Conservation (phyloP, 1,284 basidiomycete genomes). For the Cutaneotrichosporon mucoides region DNA sequence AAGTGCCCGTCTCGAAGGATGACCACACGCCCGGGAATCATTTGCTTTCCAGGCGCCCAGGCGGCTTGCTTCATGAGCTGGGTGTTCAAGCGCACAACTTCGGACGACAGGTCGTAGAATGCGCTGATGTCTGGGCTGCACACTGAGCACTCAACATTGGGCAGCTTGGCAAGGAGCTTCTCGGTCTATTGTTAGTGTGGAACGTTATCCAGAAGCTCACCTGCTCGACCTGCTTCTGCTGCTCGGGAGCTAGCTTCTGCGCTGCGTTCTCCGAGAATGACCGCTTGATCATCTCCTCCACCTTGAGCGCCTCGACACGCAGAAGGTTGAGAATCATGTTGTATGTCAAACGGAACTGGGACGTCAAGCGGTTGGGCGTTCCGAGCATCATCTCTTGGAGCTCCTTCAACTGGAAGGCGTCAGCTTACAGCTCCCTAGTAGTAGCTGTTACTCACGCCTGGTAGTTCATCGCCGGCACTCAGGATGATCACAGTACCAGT, state of each 20-base stretch:
- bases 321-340: slow-evolving; percentile 99
- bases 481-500: slow-evolving; percentile 94
- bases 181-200: slow-evolving; percentile 60
- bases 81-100: slow-evolving; percentile 65
- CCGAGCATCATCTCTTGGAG: slow-evolving; percentile 91
- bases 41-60: slow-evolving; percentile 60
- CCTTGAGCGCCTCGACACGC: slow-evolving; percentile 89
- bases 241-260: slow-evolving; percentile 85
- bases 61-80: slow-evolving; percentile 63
- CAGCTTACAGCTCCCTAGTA: not conserved
- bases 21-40: slow-evolving; percentile 74
- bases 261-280: slow-evolving; percentile 98
- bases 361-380: slow-evolving; percentile 82
- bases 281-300: slow-evolving; percentile 99
- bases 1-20: slow-evolving; percentile 84
- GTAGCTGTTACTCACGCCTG: slow-evolving; percentile 60
- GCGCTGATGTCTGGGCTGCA: slow-evolving; percentile 67
- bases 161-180: slow-evolving; percentile 62
- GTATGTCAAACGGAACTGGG: slow-evolving; percentile 97
- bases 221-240: slow-evolving; percentile 79
- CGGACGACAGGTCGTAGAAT: slow-evolving; percentile 72
- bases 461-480: slow-evolving; percentile 70
- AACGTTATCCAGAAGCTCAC: slow-evolving; percentile 50
- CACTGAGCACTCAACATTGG: slow-evolving; percentile 64
- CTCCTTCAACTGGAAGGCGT: slow-evolving; percentile 58